phyloP scores from a whole-genome alignment of 805 yeast genomes.

The Candida lessepsii region DNA sequence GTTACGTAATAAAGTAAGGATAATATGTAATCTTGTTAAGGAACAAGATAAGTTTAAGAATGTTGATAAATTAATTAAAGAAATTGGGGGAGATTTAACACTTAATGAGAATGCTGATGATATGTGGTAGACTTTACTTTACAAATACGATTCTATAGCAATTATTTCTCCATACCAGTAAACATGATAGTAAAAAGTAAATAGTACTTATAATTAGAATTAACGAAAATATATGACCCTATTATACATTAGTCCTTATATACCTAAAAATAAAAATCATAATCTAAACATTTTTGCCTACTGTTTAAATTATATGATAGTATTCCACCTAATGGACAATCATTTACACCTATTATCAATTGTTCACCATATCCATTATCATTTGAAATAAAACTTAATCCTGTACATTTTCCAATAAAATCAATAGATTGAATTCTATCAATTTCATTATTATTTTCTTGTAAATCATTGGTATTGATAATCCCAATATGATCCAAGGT shows the following conservation, averaged over 20 bases:
- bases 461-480: conserved; percentile 36
- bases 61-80: conserved; percentile 32
- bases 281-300: conserved; percentile 35
- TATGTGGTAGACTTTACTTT: conserved; percentile 34
- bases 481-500: conserved; percentile 58
- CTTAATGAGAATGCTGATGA: conserved; percentile 39
- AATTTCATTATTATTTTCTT: conserved; percentile 11
- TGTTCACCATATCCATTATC: conserved; percentile 46
- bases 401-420: conserved; percentile 58
- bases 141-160: not conserved
- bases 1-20: conserved; percentile 61
- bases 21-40: conserved; percentile 38
- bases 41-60: conserved; percentile 29
- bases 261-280: conserved; percentile 32
- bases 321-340: conserved; percentile 57
- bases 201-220: no score
- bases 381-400: conserved; percentile 46
- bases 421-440: conserved; percentile 47
- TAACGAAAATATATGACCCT: no score
- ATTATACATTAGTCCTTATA: conserved; percentile 6
- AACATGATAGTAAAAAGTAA: no score
- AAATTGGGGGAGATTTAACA: conserved; percentile 38
- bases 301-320: conserved; percentile 45
- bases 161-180: no score
- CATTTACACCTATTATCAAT: conserved; percentile 54